phyloP scores from a whole-genome alignment of 2,329 filamentous ascomycete genomes.

The Whalleya microplaca region DNA sequence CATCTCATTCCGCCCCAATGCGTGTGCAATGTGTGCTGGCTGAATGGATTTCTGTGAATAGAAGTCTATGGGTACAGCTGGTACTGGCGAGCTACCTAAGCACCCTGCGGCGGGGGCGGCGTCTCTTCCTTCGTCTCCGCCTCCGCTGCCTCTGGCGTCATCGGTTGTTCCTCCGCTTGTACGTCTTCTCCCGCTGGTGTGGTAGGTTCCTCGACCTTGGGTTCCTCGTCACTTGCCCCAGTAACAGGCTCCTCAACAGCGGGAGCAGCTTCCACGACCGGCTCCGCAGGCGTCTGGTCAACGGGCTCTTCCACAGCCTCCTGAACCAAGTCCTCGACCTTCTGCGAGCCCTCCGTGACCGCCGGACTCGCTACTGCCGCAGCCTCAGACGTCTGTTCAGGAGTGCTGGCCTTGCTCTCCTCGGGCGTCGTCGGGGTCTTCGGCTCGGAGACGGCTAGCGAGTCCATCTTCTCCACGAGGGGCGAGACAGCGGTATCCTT shows the following conservation, averaged over 20 bases:
- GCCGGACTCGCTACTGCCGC: conserved; percentile 4
- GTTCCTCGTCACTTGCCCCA: conserved; percentile 5
- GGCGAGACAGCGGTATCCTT: conserved; percentile 21
- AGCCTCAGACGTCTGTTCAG: conserved; percentile 3
- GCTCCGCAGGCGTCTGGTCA: conserved; percentile 1
- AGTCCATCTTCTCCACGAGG: conserved; percentile 22
- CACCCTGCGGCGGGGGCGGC: background rate
- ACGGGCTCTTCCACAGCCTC: conserved; percentile 15
- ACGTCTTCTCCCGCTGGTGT: background rate
- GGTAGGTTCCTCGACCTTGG: conserved; percentile 5
- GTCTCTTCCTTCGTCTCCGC: conserved; percentile 3
- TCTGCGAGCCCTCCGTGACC: conserved; percentile 25
- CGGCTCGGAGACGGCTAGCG: conserved; percentile 12
- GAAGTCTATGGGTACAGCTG: background rate
- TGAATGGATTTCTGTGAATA: background rate
- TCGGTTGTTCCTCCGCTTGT: conserved; percentile 3
- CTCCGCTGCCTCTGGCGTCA: background rate
- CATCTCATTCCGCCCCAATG: too few species aligned
- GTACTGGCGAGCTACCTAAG: conserved; percentile 5
- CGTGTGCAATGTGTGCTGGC: too few species aligned
- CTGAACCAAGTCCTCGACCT: conserved; percentile 32
- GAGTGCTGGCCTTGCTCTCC: background rate
- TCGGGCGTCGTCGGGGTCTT: background rate
- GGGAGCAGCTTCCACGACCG: conserved; percentile 5
- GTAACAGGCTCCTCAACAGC: conserved; percentile 8